Conservation (phyloP, 1,139 yeast species). For the Taphrina confusa region DNA sequence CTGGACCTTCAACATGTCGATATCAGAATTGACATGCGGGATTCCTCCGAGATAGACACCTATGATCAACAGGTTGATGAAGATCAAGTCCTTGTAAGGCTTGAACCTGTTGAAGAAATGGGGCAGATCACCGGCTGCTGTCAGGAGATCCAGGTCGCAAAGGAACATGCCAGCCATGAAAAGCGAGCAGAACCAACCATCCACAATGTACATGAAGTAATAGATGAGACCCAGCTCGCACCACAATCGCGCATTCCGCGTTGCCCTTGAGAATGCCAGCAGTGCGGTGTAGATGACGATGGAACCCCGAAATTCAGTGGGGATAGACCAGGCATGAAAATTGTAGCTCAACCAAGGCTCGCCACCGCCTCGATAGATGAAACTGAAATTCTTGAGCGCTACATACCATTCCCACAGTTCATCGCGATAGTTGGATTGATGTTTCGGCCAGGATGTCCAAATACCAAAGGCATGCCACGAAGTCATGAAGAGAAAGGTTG, state of each 20-base stretch:
- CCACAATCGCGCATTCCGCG: slow-evolving; percentile 18
- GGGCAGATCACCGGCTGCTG: slow-evolving; percentile 4
- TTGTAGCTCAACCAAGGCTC: slow-evolving; percentile 30
- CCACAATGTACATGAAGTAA: slow-evolving; percentile 26
- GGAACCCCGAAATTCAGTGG: slow-evolving; percentile 28
- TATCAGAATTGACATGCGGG: slow-evolving; percentile 20
- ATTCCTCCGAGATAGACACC: slow-evolving; percentile 28
- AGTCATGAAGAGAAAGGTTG: slow-evolving; percentile 32
- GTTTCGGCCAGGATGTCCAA: slow-evolving; percentile 31
- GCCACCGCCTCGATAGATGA: slow-evolving; percentile 21
- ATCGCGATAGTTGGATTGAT: slow-evolving; percentile 9
- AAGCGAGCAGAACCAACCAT: slow-evolving; percentile 30
- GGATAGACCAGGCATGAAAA: slow-evolving; percentile 33
- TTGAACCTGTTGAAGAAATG: neutral
- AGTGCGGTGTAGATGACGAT: slow-evolving; percentile 21
- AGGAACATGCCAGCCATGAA: slow-evolving; percentile 26
- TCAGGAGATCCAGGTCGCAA: slow-evolving; percentile 28
- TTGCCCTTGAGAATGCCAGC: slow-evolving; percentile 12
- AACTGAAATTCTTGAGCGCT: slow-evolving; percentile 27
- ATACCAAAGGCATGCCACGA: slow-evolving; percentile 29
- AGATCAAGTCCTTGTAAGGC: slow-evolving; percentile 1
- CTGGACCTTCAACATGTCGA: slow-evolving; percentile 5
- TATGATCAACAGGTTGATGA: slow-evolving; percentile 14
- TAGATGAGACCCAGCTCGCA: slow-evolving; percentile 15
- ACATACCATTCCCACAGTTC: slow-evolving; percentile 19